phyloP scores from a whole-genome alignment of 768 basidiomycete species.

The Gloeostereum incarnatum region DNA sequence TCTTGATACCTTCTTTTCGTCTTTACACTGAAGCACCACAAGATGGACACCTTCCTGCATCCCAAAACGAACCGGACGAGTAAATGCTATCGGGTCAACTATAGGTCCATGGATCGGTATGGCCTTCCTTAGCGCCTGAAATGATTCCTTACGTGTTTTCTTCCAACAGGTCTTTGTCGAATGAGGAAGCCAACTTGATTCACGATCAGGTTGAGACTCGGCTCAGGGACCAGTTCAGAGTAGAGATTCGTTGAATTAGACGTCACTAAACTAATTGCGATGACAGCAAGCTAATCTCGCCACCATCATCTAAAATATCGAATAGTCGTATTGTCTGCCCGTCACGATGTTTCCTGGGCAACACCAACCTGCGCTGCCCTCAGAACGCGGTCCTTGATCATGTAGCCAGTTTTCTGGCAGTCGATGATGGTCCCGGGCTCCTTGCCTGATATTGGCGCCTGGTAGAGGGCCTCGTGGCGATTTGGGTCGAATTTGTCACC shows the following conservation, averaged over 20 bases:
- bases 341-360: slow-evolving; percentile 47
- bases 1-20: not conserved
- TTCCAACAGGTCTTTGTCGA: slow-evolving; percentile 71
- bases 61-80: slow-evolving; percentile 78
- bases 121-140: slow-evolving; percentile 7
- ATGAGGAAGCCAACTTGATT: slow-evolving; percentile 81
- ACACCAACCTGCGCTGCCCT: slow-evolving; percentile 97
- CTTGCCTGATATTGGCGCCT: slow-evolving; percentile 84
- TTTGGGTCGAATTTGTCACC: slow-evolving; percentile 96
- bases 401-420: slow-evolving; percentile 86
- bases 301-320: not conserved
- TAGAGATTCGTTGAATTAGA: slow-evolving; percentile 69
- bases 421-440: slow-evolving; percentile 86
- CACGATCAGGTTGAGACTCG: slow-evolving; percentile 53
- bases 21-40: slow-evolving; percentile 9
- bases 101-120: slow-evolving; percentile 93
- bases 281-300: too few species aligned
- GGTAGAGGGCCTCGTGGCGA: slow-evolving; percentile 89
- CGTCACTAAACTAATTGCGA: slow-evolving; percentile 1
- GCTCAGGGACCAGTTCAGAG: slow-evolving; percentile 56
- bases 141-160: slow-evolving; percentile 4
- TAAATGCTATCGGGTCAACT: slow-evolving; percentile 86
- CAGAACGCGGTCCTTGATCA: slow-evolving; percentile 88
- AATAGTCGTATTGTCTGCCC: not conserved
- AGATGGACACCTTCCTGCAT: slow-evolving; percentile 91